Percentiles rank a stretch among this genome's conserved stretches.
These are phyloP conservation scores for Gautieria morchelliformis DNA, from an alignment of 768 basidiomycete genomes.

Conservation along the genomic window DNA sequence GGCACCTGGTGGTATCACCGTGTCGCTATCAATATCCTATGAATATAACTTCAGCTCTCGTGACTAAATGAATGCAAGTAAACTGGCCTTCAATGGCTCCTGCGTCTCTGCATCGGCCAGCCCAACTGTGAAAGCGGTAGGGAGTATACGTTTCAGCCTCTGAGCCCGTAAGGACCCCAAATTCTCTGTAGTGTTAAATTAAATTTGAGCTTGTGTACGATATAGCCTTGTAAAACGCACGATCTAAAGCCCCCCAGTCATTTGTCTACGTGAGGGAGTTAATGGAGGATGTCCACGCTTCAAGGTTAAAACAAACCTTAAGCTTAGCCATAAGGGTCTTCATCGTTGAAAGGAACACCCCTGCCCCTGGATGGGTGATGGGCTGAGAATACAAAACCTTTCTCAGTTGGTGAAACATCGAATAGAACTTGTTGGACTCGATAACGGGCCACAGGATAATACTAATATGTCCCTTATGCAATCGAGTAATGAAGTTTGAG, in stretches of 20 bases:
- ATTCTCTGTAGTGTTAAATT: neutral
- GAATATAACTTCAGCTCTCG: neutral
- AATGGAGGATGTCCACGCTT: neutral
- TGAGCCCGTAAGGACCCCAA: neutral
- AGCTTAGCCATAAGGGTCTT: slow-evolving; percentile 62
- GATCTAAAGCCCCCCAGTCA: slow-evolving; percentile 57
- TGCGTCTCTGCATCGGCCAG: neutral
- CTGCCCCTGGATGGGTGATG: slow-evolving; percentile 39
- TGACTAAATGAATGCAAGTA: neutral
- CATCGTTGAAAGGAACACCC: slow-evolving; percentile 46
- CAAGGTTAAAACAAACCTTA: slow-evolving; percentile 30
- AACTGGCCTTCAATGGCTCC: neutral
- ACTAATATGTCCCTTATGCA: slow-evolving; percentile 44
- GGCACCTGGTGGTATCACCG: neutral
- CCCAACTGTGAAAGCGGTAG: neutral
- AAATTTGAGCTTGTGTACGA: neutral
- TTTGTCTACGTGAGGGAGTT: slow-evolving; percentile 33
- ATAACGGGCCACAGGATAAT: slow-evolving; percentile 66
- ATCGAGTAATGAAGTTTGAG: slow-evolving; percentile 50
- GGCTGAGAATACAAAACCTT: slow-evolving; percentile 37
- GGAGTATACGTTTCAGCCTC: neutral
- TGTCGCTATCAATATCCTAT: neutral
- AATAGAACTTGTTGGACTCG: slow-evolving; percentile 51
- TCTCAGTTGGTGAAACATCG: slow-evolving; percentile 39
- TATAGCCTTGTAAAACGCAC: slow-evolving; percentile 26